A percentile compares a stretch with the other conserved stretches of the same genome.
These are phyloP conservation scores for Choiromyces venosus DNA, from an alignment of 495 filamentous ascomycete genomes.

Conservation along the genomic window DNA sequence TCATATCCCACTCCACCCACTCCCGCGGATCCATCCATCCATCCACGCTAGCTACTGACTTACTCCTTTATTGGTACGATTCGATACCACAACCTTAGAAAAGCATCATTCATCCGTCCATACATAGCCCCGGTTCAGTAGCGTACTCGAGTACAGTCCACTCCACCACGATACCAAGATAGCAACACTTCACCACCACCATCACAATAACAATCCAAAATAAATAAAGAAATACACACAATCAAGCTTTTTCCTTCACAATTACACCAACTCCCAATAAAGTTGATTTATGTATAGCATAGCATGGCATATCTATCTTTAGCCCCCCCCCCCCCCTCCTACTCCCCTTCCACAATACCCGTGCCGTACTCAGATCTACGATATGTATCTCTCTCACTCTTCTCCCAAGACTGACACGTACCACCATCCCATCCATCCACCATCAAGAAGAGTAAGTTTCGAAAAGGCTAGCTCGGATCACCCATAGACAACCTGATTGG, in stretches of 20 bases:
- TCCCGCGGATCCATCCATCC: background rate
- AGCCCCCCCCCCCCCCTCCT: background rate
- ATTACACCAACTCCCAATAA: too few species aligned
- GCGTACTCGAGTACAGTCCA: too few species aligned
- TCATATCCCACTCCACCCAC: background rate
- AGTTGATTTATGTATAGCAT: too few species aligned
- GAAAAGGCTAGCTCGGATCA: background rate
- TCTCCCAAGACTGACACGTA: background rate
- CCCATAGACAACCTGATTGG: background rate
- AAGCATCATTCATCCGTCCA: background rate
- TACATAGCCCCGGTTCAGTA: slow-evolving; percentile 3
- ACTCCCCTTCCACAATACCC: too few species aligned
- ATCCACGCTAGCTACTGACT: background rate
- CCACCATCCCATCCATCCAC: background rate
- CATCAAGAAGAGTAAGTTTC: background rate
- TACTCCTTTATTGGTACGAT: too few species aligned
- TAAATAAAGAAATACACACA: background rate
- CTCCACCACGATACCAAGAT: background rate
- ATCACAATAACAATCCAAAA: background rate
- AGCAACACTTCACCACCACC: background rate
- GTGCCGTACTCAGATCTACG: too few species aligned
- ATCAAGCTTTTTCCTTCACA: background rate
- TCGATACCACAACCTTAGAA: too few species aligned
- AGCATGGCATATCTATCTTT: background rate
- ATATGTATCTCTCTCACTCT: background rate